Conservation (phyloP, 2,329 filamentous ascomycete genomes). For the Lachnellula cervina region DNA sequence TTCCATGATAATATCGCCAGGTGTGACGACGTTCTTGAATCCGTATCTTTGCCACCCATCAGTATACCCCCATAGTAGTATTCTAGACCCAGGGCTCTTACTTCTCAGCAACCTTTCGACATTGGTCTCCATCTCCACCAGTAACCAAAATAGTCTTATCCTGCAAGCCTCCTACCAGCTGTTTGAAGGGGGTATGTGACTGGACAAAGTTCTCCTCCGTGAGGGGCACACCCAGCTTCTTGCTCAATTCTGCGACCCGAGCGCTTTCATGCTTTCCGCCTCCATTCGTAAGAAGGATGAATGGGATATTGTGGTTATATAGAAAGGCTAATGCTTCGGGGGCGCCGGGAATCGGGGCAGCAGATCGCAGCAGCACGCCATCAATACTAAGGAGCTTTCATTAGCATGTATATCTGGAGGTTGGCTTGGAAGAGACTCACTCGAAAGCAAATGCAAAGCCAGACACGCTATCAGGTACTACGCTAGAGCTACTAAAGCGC, state of each 20-base stretch:
- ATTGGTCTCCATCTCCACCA: constrained; percentile 45
- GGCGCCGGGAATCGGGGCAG: constrained; percentile 74
- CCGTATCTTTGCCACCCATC: constrained; percentile 49
- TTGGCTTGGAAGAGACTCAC: constrained; percentile 32
- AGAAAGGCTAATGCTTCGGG: constrained; percentile 68
- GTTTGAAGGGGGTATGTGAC: constrained; percentile 84
- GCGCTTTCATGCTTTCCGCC: constrained; percentile 79
- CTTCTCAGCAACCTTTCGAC: constrained; percentile 59
- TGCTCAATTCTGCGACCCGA: constrained; percentile 64
- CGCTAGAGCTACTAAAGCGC: neutral
- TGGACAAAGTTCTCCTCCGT: constrained; percentile 72
- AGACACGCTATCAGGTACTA: constrained; percentile 9
- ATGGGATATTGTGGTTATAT: constrained; percentile 71
- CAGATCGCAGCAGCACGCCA: constrained; percentile 85
- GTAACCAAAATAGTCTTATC: constrained; percentile 70
- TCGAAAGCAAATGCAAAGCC: constrained; percentile 54
- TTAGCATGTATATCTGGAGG: constrained; percentile 3
- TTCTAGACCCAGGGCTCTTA: constrained; percentile 20
- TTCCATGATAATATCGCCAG: constrained; percentile 73
- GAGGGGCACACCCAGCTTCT: constrained; percentile 59
- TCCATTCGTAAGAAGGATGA: constrained; percentile 93
- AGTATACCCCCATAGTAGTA: constrained; percentile 1
- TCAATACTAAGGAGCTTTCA: constrained; percentile 53
- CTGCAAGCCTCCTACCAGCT: constrained; percentile 57
- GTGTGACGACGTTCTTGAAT: constrained; percentile 77